A percentile compares a stretch with the other conserved stretches of the same genome.
Conservation (phyloP, 441 rosid genomes). For the Jatropha multifida region DNA sequence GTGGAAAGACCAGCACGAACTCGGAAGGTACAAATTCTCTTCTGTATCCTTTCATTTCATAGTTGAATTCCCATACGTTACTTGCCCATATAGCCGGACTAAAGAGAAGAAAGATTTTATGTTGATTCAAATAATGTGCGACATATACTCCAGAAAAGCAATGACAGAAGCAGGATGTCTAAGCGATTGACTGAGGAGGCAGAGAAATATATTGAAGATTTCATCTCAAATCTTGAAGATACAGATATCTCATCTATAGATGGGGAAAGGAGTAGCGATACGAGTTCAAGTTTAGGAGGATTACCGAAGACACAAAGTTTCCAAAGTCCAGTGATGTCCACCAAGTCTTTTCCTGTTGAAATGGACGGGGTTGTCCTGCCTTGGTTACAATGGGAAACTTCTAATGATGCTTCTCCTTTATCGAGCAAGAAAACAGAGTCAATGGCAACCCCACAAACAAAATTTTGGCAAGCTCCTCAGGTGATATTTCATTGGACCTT, state of each 20-base stretch:
- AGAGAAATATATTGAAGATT: conserved; percentile 85
- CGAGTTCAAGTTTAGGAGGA: conserved; percentile 76
- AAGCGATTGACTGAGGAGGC: conserved; percentile 83
- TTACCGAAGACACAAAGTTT: conserved; percentile 39
- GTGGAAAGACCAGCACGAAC: conserved; percentile 42
- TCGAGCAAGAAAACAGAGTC: conserved; percentile 37
- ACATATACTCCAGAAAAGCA: conserved; percentile 53
- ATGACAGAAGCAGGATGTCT: conserved; percentile 73
- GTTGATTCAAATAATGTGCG: background rate
- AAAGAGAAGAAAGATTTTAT: background rate
- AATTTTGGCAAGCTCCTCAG: conserved; percentile 42
- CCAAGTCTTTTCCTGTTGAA: conserved; percentile 48
- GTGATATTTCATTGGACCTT: conserved; percentile 36
- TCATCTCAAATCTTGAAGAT: conserved; percentile 88
- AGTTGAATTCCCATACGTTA: background rate
- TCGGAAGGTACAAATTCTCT: conserved; percentile 50
- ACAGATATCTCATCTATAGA: conserved; percentile 93
- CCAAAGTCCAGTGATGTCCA: conserved; percentile 38
- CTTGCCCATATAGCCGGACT: background rate
- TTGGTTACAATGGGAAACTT: conserved; percentile 94
- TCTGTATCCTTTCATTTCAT: background rate
- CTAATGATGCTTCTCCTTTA: conserved; percentile 53
- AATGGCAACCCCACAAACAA: conserved; percentile 32
- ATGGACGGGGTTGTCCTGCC: conserved; percentile 91
- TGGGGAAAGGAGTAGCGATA: conserved; percentile 80